A percentile compares a stretch with the other conserved stretches of the same genome.
These are phyloP conservation scores for Neurospora pannonica DNA, from an alignment of 495 filamentous ascomycete species.

Conservation along the genomic window DNA sequence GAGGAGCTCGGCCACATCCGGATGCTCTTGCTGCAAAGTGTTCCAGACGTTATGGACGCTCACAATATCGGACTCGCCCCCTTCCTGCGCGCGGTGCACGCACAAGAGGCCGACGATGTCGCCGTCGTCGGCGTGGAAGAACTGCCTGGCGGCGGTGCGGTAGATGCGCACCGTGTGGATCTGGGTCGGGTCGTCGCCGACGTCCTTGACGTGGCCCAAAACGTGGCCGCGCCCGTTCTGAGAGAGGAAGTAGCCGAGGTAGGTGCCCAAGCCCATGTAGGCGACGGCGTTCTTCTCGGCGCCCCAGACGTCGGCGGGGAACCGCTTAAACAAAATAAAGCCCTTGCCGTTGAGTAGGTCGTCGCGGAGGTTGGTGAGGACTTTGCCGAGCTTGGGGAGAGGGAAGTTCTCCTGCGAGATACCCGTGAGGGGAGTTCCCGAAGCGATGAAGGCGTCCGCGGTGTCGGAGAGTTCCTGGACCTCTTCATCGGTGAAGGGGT, in stretches of 20 bases:
- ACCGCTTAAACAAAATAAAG: constrained; percentile 80
- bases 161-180: constrained; percentile 84
- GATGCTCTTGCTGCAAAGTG: constrained; percentile 59
- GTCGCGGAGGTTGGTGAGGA: constrained; percentile 48
- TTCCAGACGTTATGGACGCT: constrained; percentile 80
- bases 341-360: constrained; percentile 78
- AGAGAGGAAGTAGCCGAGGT: constrained; percentile 75
- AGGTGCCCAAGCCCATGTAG: constrained; percentile 83
- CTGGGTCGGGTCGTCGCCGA: constrained; percentile 70
- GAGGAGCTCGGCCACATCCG: constrained; percentile 67
- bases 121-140: constrained; percentile 72
- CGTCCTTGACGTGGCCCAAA: constrained; percentile 82
- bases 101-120: constrained; percentile 85
- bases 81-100: constrained; percentile 65
- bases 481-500: constrained; percentile 57
- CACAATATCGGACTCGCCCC: constrained; percentile 78
- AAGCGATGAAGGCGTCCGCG: constrained; percentile 58
- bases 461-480: constrained; percentile 56
- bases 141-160: constrained; percentile 71
- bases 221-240: constrained; percentile 87
- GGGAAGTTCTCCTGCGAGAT: constrained; percentile 65
- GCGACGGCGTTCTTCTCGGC: constrained; percentile 70
- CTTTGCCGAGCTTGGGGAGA: constrained; percentile 50
- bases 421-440: constrained; percentile 55
- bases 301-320: constrained; percentile 71